Evolutionary conservation across 2,329 filamentous ascomycete genomes (phyloP), one percentile per base, ranked within the genome.

Genomic region (Xylariaceae sp.): DNA sequence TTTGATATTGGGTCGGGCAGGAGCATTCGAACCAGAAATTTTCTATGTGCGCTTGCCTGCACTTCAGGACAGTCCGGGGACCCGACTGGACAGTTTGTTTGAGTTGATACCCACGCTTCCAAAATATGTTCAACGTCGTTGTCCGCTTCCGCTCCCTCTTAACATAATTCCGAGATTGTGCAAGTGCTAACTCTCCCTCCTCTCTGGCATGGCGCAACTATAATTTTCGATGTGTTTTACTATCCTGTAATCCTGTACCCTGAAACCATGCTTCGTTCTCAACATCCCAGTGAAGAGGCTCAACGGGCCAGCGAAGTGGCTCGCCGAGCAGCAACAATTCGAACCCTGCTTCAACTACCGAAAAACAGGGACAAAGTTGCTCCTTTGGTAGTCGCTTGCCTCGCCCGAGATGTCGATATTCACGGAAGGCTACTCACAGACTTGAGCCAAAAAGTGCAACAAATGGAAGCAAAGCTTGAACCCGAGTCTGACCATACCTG

Each of bases 311-410:
- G n/a, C n/a, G n/a, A n/a, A n/a, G n/a, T n/a, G n/a, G n/a, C n/a
- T 29, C 14, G 50, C 11, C 31, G 51, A 56, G 48, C 26, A 50
- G 19, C 21, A 34, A 57, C 8, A 19, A 62, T 53, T 45, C 58
- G 31, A 57, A 31, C 17, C 21, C 16, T 63, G 29, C 62, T 68
- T 41, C 56, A 60, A 28, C 31, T 50, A 31, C 58, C 60, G 1
- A 57, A 45, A 8, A 63, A 53, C 46, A 53, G 56, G 28, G 36
- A 52, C 2, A 62, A 46, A 14, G 54, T 64, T 33, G 31, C 56
- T 3, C 61, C 61, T 14, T 48, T 67, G 19, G 45, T 68, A 12
- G 49, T 62, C 26, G 56, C 56, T 21, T 56, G 67, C 3, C 57
- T 58, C n/a, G 58, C 62, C 14, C 56, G 60, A 23, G 54, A 65